Evolutionary conservation across 805 yeast species (phyloP), one percentile per base, ranked within the genome.

Genomic region (Suhomyces kilbournensis): DNA sequence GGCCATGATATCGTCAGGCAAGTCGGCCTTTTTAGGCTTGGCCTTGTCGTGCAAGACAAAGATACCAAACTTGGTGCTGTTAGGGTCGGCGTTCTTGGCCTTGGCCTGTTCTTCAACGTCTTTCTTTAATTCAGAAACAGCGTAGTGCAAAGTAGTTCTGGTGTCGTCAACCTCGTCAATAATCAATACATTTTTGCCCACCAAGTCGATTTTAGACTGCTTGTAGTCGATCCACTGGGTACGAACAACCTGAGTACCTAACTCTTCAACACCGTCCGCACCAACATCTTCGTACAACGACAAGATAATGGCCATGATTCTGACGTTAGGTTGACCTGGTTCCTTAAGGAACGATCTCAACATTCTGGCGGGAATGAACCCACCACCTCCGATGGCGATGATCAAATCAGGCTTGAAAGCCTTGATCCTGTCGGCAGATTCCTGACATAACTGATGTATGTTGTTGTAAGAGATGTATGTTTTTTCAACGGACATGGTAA

Each of bases 381-480:
- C 99, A 67, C 99, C 97, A 62, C 97, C 97, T 65, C 96, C 99
- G 64, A 93, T 90, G 60, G 98, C 97, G 56, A 93, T 89, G 72
- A 92, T 89, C 53, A 90, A 79, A 69, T 92, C 96, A 39, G 97
- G 96, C 61, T 89, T 83, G 76, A 90, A 86, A 25, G 74, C 70
- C 68, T 83, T 84, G 67, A 88, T 80, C 57, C 78, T 80, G 51
- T 77, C 82, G 14, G 91, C 85, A 2, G 74, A 68, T 55, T 73
- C 71, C 64, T 84, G 88, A 69, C 88, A 84, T 59, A 85, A 72
- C 69, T 87, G 88, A 67, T 88, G 96, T 26, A 88, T 83, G 68
- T 87, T 86, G 71, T 88, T 87, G 79, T 88, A 88, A 51, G 90
- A 84, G 61, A 88, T 86, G 75, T 85, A 88, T 74, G 84, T 79